Percentiles rank a stretch among this genome's conserved stretches.
Conservation (phyloP, 2,329 filamentous ascomycete genomes). For the Trichocomaceae sp. region DNA sequence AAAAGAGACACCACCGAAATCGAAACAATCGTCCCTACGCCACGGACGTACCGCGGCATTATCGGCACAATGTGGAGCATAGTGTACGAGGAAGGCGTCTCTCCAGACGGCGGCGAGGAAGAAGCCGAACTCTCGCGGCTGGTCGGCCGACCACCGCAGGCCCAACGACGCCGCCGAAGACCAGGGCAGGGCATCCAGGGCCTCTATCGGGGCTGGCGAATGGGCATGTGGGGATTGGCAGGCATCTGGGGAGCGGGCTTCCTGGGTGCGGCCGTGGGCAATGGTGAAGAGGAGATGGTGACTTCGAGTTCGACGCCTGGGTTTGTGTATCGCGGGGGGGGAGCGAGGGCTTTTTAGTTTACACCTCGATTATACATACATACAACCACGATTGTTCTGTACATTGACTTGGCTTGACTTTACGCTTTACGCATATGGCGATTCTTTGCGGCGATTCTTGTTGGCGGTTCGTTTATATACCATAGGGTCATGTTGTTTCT, state of each 20-base stretch:
- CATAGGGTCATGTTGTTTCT: no score
- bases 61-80: slow-evolving; percentile 89
- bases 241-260: slow-evolving; percentile 49
- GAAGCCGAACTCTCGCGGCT: slow-evolving; percentile 23
- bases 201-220: slow-evolving; percentile 52
- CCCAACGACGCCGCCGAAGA: slow-evolving; percentile 32
- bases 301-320: slow-evolving; percentile 15
- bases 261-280: slow-evolving; percentile 33
- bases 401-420: no score
- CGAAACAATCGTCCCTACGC: slow-evolving; percentile 69
- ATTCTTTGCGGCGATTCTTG: no score
- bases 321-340: slow-evolving; percentile 14
- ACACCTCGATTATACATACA: no score
- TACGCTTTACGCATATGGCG: no score
- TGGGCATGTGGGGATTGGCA: slow-evolving; percentile 50
- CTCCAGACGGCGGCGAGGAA: slow-evolving; percentile 38
- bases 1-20: slow-evolving; percentile 29
- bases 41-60: slow-evolving; percentile 74
- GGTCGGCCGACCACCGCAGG: slow-evolving; percentile 29
- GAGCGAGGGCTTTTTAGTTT: slow-evolving; percentile 1
- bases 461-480: no score
- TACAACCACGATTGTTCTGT: no score
- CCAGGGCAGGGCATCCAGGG: slow-evolving; percentile 51
- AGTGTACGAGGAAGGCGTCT: slow-evolving; percentile 68
- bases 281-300: slow-evolving; percentile 30